A percentile compares a stretch with the other conserved stretches of the same genome.
phyloP scores from a whole-genome alignment of 2,329 filamentous ascomycete species.

The Cercospora sp. region DNA sequence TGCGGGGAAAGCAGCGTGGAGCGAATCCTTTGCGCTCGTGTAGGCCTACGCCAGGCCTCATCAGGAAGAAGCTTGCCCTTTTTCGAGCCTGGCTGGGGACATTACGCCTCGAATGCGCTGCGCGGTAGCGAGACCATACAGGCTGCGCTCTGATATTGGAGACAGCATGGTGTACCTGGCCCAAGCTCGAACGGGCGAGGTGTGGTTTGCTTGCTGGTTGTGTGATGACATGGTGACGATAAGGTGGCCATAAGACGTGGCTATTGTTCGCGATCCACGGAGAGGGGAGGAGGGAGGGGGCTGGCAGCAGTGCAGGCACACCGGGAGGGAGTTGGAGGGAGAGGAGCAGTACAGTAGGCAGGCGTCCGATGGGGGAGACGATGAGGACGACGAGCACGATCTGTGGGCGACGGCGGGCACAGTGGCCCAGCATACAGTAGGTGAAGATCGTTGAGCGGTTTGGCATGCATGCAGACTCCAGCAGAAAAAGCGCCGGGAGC shows the following conservation, averaged over 20 bases:
- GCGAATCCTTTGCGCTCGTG: slow-evolving; percentile 1
- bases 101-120: slow-evolving; percentile 11
- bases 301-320: background rate
- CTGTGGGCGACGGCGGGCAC: background rate
- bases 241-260: slow-evolving; percentile 5
- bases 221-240: slow-evolving; percentile 18
- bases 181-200: slow-evolving; percentile 10
- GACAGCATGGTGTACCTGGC: slow-evolving; percentile 12
- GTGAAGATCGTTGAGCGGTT: slow-evolving; percentile 3
- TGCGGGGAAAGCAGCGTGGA: slow-evolving; percentile 8
- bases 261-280: background rate
- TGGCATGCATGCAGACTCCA: background rate
- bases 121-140: slow-evolving; percentile 14
- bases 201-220: slow-evolving; percentile 1
- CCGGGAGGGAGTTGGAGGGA: background rate
- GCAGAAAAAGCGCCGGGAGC: background rate
- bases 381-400: background rate
- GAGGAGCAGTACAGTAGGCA: background rate
- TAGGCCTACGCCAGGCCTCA: background rate
- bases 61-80: slow-evolving; percentile 6
- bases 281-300: background rate
- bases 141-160: background rate
- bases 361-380: background rate
- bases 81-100: background rate
- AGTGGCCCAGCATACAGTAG: background rate